Conservation (phyloP, 495 filamentous ascomycete genomes). For the Penicillium waksmanii region DNA sequence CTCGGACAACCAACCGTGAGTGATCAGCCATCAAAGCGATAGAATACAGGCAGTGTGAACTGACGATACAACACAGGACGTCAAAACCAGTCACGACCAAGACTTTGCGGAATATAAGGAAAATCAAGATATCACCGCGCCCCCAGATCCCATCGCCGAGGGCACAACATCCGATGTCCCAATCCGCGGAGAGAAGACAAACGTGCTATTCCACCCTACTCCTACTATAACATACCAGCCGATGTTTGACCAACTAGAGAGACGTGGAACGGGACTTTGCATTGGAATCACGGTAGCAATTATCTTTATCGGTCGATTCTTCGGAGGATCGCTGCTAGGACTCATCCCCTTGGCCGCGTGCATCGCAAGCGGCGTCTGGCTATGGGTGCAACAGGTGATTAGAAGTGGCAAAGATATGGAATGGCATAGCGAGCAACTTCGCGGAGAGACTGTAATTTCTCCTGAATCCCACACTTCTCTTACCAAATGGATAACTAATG, state of each 20-base stretch:
- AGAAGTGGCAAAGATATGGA: constrained; percentile 80
- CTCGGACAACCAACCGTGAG: constrained; percentile 69
- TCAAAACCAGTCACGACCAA: constrained; percentile 65
- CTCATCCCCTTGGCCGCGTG: constrained; percentile 71
- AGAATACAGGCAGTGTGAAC: background rate
- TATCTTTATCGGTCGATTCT: constrained; percentile 74
- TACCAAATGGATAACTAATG: constrained; percentile 20
- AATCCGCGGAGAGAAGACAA: constrained; percentile 94
- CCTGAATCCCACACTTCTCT: no score
- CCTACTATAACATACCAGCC: constrained; percentile 84
- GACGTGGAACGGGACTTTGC: constrained; percentile 67
- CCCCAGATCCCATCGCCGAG: constrained; percentile 79
- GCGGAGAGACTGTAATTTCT: constrained; percentile 70
- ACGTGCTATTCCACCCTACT: constrained; percentile 93
- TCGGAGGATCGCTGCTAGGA: constrained; percentile 76
- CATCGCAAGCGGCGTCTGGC: constrained; percentile 73
- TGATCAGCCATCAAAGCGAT: background rate
- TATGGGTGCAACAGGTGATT: constrained; percentile 88
- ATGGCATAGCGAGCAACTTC: constrained; percentile 83
- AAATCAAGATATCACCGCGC: constrained; percentile 87
- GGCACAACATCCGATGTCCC: constrained; percentile 89
- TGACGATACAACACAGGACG: constrained; percentile 33
- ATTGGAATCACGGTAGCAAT: constrained; percentile 70
- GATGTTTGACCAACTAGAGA: constrained; percentile 78
- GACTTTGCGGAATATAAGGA: constrained; percentile 74